These are phyloP conservation scores for Pythium sp. DNA, from an alignment of 352 stramenopile species.

Conservation along the genomic window DNA sequence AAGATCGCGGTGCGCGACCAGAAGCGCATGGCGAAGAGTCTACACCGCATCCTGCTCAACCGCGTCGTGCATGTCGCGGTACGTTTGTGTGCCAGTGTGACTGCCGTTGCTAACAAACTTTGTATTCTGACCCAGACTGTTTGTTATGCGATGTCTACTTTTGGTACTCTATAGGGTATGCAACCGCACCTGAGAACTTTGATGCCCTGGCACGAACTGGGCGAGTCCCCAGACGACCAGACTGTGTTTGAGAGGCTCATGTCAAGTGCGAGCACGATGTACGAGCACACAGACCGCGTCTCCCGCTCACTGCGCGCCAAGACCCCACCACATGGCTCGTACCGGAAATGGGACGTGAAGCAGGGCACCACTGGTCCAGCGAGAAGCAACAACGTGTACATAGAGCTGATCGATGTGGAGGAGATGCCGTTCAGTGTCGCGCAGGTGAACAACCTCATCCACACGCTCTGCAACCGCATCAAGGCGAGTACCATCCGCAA, in stretches of 20 bases:
- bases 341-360: slow-evolving; percentile 5
- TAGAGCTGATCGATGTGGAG: slow-evolving; percentile 8
- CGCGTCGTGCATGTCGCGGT: neutral
- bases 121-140: neutral
- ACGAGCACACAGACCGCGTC: slow-evolving; percentile 6
- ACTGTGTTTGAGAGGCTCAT: neutral
- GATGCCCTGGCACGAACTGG: slow-evolving; percentile 13
- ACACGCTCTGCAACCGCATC: slow-evolving; percentile 3
- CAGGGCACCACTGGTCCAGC: neutral
- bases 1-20: neutral
- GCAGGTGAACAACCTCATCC: slow-evolving; percentile 8
- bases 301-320: slow-evolving; percentile 1
- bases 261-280: slow-evolving; percentile 2
- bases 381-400: neutral
- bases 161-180: neutral
- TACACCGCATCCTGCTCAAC: slow-evolving; percentile 8
- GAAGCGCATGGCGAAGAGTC: slow-evolving; percentile 6
- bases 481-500: neutral
- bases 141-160: too few species aligned
- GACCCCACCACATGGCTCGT: neutral
- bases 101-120: neutral
- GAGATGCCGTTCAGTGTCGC: slow-evolving; percentile 13
- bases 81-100: neutral
- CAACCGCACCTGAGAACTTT: neutral
- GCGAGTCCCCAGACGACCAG: slow-evolving; percentile 2